Base-by-base conservation (phyloP, 208 protist species). In the Trypanosoma rangeli region DNA sequence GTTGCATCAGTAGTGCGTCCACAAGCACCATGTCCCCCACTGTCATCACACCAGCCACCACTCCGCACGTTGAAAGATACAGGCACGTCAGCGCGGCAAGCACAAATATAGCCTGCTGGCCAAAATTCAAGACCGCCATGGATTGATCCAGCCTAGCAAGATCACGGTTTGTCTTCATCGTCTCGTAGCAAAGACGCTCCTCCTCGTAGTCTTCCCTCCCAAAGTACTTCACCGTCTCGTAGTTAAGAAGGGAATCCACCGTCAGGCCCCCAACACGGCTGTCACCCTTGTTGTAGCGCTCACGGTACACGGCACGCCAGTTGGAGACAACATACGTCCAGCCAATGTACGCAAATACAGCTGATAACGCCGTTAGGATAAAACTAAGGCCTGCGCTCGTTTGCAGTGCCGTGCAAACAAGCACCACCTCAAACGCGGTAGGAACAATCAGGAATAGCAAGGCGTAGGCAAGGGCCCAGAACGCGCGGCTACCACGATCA, bases 221-320 rank as follows among this genome's bases (percentile, higher is more conserved):
- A 72, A 98, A 98, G 73, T 97, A 97, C 87, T 98, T 98, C 22
- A 98, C 91, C 39, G 96, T 98, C 77, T 98, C 96, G 74, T 96
- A 98, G 79, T 98, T 98, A 33, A 98, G 84, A 64, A 99, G 74
- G 24, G 90, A 94, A 78, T 99, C 97, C 33, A 98, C 84, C 29
- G 93, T 94, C 24, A 93, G 85, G 33, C 86, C 86, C 20, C 82
- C 89, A 26, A 95, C 85, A 53, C 89, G 86, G 79, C 92, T 98
- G 68, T 99, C 96, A 12, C 84, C 54, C 13, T 73, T 75, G 74
- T 98, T 99, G 82, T 96, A 97, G 20, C 87, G 77, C 26, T 78
- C 80, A 48, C 96, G 82, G 73, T 95, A 96, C 60, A 87, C 81
- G 22, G 93, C 86, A 28, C 94, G 86, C 89, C 89, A 98, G 76